Evolutionary conservation across 495 filamentous ascomycete species (phyloP).

Genomic region (Alectoria sarmentosa): DNA sequence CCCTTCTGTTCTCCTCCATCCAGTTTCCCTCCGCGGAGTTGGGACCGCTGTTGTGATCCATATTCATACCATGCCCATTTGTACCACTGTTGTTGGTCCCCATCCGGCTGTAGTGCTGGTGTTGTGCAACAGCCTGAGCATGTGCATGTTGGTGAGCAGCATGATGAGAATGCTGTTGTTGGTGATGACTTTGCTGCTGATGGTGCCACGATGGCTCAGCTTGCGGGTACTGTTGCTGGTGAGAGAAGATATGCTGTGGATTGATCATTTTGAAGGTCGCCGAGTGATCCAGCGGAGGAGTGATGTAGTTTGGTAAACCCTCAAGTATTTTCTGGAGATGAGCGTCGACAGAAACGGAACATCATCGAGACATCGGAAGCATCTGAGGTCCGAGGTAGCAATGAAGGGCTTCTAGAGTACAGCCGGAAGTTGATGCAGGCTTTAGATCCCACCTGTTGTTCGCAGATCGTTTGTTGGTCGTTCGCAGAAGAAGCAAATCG

Average conservation of each 20-base stretch:
- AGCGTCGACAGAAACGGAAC: constrained; percentile 6
- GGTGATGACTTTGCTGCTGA: constrained; percentile 53
- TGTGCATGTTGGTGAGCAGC: constrained; percentile 57
- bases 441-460: not conserved
- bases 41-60: constrained; percentile 48
- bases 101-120: constrained; percentile 76
- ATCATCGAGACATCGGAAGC: constrained; percentile 12
- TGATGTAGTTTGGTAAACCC: not conserved
- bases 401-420: not conserved
- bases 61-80: constrained; percentile 39
- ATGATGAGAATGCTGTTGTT: constrained; percentile 53
- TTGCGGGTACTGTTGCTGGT: constrained; percentile 77
- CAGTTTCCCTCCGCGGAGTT: constrained; percentile 50
- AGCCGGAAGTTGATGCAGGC: not conserved
- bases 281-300: constrained; percentile 4
- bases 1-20: constrained; percentile 86
- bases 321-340: constrained; percentile 11
- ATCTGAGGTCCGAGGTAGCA: constrained; percentile 4
- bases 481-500: constrained; percentile 1
- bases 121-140: constrained; percentile 58
- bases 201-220: constrained; percentile 75
- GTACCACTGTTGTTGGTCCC: constrained; percentile 44
- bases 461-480: not conserved
- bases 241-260: constrained; percentile 56
- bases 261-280: constrained; percentile 17